phyloP scores from a whole-genome alignment of 441 rosid genomes.

The Euphorbia corollata region DNA sequence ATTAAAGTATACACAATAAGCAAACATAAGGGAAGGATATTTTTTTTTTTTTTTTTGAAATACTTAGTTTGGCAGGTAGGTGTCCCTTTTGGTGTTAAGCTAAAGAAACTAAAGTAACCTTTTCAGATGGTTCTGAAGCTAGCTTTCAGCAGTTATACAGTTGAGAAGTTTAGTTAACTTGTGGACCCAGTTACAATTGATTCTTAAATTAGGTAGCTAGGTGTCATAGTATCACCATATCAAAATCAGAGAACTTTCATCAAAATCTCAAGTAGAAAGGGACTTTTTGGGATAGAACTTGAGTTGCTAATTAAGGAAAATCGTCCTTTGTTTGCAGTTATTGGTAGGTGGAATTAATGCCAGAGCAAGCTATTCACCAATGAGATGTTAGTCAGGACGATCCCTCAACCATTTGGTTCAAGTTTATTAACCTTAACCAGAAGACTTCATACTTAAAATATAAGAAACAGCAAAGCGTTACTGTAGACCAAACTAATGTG shows the following conservation, averaged over 20 bases:
- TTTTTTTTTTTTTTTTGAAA: constrained; percentile 1
- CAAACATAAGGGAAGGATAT: constrained; percentile 9
- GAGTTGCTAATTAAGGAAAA: constrained; percentile 2
- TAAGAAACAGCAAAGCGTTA: neutral
- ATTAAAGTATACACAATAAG: constrained; percentile 12
- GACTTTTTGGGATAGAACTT: constrained; percentile 4
- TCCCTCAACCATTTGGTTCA: constrained; percentile 3
- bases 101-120: constrained; percentile 30
- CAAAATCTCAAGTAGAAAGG: constrained; percentile 14
- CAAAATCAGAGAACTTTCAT: constrained; percentile 8
- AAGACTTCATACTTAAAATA: neutral
- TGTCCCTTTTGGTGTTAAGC: constrained; percentile 28
- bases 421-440: neutral
- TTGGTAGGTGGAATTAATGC: constrained; percentile 6
- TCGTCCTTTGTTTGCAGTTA: neutral
- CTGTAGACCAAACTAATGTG: no score
- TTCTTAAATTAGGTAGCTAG: constrained; percentile 23
- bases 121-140: constrained; percentile 28
- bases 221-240: constrained; percentile 16
- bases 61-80: constrained; percentile 32
- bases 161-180: constrained; percentile 38
- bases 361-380: constrained; percentile 14
- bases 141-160: constrained; percentile 30
- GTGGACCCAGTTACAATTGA: constrained; percentile 27
- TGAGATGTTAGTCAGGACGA: constrained; percentile 19